Conservation (phyloP, 1,284 basidiomycete genomes). For the Melanopsichium pennsylvanicum region DNA sequence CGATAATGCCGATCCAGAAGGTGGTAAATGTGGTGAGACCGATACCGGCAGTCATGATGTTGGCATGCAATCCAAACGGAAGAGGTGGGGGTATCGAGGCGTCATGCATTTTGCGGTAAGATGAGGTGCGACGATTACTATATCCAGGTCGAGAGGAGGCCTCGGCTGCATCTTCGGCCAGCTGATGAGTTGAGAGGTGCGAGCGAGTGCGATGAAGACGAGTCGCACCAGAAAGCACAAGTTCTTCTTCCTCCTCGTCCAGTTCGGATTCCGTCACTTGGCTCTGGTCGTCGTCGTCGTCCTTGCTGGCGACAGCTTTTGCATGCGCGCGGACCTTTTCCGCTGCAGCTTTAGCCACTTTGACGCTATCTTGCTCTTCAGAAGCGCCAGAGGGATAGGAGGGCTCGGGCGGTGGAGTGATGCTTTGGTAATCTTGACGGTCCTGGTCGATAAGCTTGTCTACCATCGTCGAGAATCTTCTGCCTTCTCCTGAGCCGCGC, state of each 20-base stretch:
- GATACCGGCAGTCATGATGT: conserved; percentile 63
- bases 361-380: too few species aligned
- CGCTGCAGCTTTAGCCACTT: conserved; percentile 6
- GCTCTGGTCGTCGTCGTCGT: conserved; percentile 21
- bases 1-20: conserved; percentile 57
- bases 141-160: too few species aligned
- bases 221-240: conserved; percentile 44
- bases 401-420: conserved; percentile 29
- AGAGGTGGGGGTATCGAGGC: conserved; percentile 54
- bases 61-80: conserved; percentile 63
- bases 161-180: conserved; percentile 7
- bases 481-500: background rate
- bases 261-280: conserved; percentile 49
- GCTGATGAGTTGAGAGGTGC: conserved; percentile 27
- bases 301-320: conserved; percentile 9
- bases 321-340: conserved; percentile 31
- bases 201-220: conserved; percentile 42
- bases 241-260: conserved; percentile 46
- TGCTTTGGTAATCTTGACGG: conserved; percentile 31
- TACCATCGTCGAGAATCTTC: conserved; percentile 3
- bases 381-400: conserved; percentile 4
- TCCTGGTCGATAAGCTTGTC: conserved; percentile 34
- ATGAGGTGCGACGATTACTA: conserved; percentile 21
- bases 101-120: conserved; percentile 27
- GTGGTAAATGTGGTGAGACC: conserved; percentile 51